These are phyloP conservation scores for Triticum dicoccoides DNA, from an alignment of 176 grass and related monocot genomes.

Conservation along the genomic window DNA sequence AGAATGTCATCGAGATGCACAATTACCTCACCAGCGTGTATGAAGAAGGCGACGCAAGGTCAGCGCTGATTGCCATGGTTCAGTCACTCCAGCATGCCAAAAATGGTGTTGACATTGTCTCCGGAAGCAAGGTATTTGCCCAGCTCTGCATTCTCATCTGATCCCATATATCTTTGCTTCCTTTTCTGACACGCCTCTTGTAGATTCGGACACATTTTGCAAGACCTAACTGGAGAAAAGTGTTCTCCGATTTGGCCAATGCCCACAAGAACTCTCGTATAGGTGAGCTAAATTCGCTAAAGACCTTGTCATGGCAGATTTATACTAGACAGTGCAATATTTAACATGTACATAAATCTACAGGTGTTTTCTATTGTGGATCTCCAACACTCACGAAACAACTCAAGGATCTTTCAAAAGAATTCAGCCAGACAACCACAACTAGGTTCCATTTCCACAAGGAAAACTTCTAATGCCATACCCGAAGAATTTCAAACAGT, in stretches of 20 bases:
- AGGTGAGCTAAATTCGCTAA: slow-evolving; percentile 43
- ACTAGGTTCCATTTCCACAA: slow-evolving; percentile 99
- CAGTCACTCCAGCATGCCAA: slow-evolving; percentile 95
- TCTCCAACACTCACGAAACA: slow-evolving; percentile 73
- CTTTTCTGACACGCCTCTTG: slow-evolving; percentile 8
- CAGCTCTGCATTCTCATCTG: neutral
- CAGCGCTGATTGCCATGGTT: slow-evolving; percentile 91
- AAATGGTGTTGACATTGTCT: slow-evolving; percentile 93
- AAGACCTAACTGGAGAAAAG: slow-evolving; percentile 98
- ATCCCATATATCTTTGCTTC: neutral
- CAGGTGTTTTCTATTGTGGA: slow-evolving; percentile 99
- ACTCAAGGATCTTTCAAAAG: slow-evolving; percentile 79
- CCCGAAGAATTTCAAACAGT: slow-evolving; percentile 23
- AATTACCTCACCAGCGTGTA: slow-evolving; percentile 99
- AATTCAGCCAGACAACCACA: slow-evolving; percentile 89
- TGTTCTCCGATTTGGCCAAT: slow-evolving; percentile 82
- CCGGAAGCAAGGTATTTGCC: slow-evolving; percentile 68
- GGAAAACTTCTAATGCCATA: slow-evolving; percentile 78
- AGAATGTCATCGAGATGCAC: slow-evolving; percentile 99
- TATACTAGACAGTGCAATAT: neutral
- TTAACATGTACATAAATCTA: slow-evolving; percentile 30
- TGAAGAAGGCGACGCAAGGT: slow-evolving; percentile 97
- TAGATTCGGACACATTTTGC: slow-evolving; percentile 98
- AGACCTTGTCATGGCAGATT: neutral
- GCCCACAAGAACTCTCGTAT: slow-evolving; percentile 79